Percentiles rank a stretch among this genome's conserved stretches.
These are phyloP conservation scores for Heterobasidion parviporum DNA, from an alignment of 1,284 basidiomycete genomes.

Conservation along the genomic window DNA sequence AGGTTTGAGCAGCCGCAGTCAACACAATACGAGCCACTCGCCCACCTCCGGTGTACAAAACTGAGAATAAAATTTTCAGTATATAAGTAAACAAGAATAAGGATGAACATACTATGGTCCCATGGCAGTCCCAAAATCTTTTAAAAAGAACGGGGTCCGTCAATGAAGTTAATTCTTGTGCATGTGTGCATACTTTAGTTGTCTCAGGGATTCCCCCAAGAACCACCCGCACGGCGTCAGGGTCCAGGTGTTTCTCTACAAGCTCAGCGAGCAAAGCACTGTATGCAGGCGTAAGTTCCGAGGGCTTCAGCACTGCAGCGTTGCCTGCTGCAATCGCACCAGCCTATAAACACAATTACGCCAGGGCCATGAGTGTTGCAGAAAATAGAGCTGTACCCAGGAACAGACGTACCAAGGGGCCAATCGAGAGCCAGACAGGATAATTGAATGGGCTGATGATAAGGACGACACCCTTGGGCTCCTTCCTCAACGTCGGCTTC, in stretches of 20 bases:
- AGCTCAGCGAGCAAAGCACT: constrained; percentile 68
- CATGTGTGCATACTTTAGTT: constrained; percentile 35
- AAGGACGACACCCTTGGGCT: constrained; percentile 69
- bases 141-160: background rate
- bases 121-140: constrained; percentile 74
- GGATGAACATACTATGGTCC: constrained; percentile 67
- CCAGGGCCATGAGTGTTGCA: background rate
- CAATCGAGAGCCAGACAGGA: constrained; percentile 41
- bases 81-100: background rate
- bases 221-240: constrained; percentile 62
- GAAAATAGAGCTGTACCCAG: background rate
- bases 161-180: background rate
- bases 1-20: constrained; percentile 75
- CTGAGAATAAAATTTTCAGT: constrained; percentile 20
- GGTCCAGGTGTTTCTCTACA: constrained; percentile 76
- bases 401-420: constrained; percentile 39
- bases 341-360: constrained; percentile 29
- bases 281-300: constrained; percentile 66
- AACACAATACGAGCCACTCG: constrained; percentile 77
- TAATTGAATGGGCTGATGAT: constrained; percentile 62
- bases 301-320: constrained; percentile 70
- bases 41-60: constrained; percentile 60
- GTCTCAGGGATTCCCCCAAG: constrained; percentile 74
- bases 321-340: constrained; percentile 81
- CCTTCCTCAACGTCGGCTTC: constrained; percentile 62